phyloP scores from a whole-genome alignment of 176 grass and related monocot genomes.

The Coix lacrymajobi region DNA sequence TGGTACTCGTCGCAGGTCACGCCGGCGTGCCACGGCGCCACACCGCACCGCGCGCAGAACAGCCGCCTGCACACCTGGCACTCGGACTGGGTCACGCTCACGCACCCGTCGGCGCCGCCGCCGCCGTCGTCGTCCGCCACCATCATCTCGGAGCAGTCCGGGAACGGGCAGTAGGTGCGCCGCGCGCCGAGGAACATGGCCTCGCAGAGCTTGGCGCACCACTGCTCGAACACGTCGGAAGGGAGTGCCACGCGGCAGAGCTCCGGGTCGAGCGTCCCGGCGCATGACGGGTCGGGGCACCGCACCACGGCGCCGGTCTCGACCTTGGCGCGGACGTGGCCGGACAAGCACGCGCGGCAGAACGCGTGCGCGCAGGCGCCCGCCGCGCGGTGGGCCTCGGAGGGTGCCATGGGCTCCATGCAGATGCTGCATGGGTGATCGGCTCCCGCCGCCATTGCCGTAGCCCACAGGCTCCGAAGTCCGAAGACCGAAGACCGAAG shows the following conservation, averaged over 20 bases:
- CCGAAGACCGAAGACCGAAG: no score
- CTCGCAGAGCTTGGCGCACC: slow-evolving; percentile 48
- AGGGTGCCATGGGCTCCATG: slow-evolving; percentile 42
- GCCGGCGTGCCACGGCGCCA: slow-evolving; percentile 55
- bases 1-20: slow-evolving; percentile 43
- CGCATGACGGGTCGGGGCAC: slow-evolving; percentile 48
- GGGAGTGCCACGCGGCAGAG: slow-evolving; percentile 22
- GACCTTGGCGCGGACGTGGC: slow-evolving; percentile 56
- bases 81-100: slow-evolving; percentile 30
- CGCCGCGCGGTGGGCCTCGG: slow-evolving; percentile 18
- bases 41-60: slow-evolving; percentile 52
- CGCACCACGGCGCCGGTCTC: slow-evolving; percentile 28
- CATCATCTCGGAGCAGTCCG: slow-evolving; percentile 68
- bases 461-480: background rate
- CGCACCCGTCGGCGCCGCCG: background rate
- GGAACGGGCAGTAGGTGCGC: slow-evolving; percentile 59
- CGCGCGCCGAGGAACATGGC: slow-evolving; percentile 31
- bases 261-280: slow-evolving; percentile 31
- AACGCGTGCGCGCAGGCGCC: slow-evolving; percentile 50
- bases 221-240: slow-evolving; percentile 40
- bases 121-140: slow-evolving; percentile 27
- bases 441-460: slow-evolving; percentile 9
- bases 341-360: slow-evolving; percentile 44
- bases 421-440: slow-evolving; percentile 51
- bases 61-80: slow-evolving; percentile 54